These are phyloP conservation scores for Physaria fendleri DNA, from an alignment of 345 rosid genomes.

Conservation along the genomic window DNA sequence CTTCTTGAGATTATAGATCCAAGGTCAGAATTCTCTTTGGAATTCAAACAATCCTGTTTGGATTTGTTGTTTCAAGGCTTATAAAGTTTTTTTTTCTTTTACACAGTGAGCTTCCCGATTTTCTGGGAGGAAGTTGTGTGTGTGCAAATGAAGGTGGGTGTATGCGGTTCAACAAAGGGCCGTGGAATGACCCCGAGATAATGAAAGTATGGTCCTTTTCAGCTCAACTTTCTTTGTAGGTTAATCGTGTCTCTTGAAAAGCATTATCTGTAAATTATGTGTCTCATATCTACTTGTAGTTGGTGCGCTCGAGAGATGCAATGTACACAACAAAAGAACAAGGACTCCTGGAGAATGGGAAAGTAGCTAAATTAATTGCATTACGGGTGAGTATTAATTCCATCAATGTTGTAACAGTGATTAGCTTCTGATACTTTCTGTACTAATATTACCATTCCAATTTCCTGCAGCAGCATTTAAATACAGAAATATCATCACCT, in stretches of 20 bases:
- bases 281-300: constrained; percentile 38
- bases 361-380: constrained; percentile 41
- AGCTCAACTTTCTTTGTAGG: background rate
- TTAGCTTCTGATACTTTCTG: background rate
- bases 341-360: constrained; percentile 47
- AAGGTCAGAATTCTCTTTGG: constrained; percentile 38
- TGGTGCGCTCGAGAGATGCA: constrained; percentile 56
- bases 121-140: constrained; percentile 87
- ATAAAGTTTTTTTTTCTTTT: background rate
- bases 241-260: background rate
- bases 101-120: constrained; percentile 86
- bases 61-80: constrained; percentile 4
- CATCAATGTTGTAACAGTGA: background rate
- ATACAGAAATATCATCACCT: constrained; percentile 23
- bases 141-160: constrained; percentile 85
- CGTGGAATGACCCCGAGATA: constrained; percentile 82
- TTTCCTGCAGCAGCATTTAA: constrained; percentile 17
- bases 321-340: constrained; percentile 42
- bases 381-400: constrained; percentile 43
- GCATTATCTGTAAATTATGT: constrained; percentile 10
- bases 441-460: constrained; percentile 2
- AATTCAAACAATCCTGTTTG: background rate
- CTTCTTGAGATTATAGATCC: constrained; percentile 76
- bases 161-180: constrained; percentile 75
- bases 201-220: constrained; percentile 56